Evolutionary conservation across 1,139 yeast species (phyloP), one percentile per base, ranked within the genome.

Genomic region (Yamadazyma sp.): DNA sequence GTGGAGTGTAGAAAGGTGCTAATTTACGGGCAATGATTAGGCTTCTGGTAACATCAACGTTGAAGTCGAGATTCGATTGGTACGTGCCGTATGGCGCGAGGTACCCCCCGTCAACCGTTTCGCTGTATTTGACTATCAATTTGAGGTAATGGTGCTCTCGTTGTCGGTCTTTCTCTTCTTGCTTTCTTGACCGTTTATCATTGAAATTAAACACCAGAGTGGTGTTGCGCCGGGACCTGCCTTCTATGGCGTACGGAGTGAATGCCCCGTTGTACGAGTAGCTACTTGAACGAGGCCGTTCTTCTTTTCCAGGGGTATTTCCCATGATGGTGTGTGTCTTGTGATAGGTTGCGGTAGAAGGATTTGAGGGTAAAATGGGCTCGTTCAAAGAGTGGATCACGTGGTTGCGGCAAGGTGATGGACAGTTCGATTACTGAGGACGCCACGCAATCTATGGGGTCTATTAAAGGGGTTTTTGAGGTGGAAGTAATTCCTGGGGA

Each of bases 1-100:
- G 66, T 0, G 97, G 97, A 3, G 90, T 85, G 57, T 78, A 92
- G 58, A 92, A 92, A 1, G 98, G 97, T 0, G 97, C 90, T 33
- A 92, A 54, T 48, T 73, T 75, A 31, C 98, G 74, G 33, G 53
- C 51, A 4, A 61, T 50, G 16, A 90, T 85, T 29, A 86, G 64
- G 18, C 66, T 73, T 34, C 87, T 76, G 8, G 90, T 96, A 2
- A 83, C 69, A 26, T 77, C 78, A 12, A 86, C 76, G 53, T 83
- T 78, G 62, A 79, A 92, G 57, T 86, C 96, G 44, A 86, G 72
- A 40, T 84, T 80, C 42, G 83, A 71, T 48, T 75, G 78, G 60
- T 90, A 90, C 23, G 88, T 86, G 1, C 96, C 97, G 61, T 75
- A 87, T 0, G 97, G 96, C 1, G 95, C 96, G 46, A 85, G 60